Base-by-base conservation (phyloP, 805 yeast species). In the Saccharomycopsis fermentans region DNA sequence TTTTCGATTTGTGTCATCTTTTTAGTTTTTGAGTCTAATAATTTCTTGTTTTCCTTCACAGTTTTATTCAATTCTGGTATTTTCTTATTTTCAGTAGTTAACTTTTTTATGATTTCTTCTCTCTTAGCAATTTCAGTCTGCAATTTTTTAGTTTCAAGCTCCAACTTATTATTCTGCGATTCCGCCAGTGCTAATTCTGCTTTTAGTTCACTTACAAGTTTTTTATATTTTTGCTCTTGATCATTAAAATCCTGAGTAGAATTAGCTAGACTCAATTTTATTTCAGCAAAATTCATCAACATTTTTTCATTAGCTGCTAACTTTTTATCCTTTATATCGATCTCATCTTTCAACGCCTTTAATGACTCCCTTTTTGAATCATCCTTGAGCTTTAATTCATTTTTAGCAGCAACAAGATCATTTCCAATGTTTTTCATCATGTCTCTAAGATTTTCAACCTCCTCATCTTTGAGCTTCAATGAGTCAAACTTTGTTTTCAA, bases 341-440 rank as follows among this genome's bases (percentile, higher is more conserved):
- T 48, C 4, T 43, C 50, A 21, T 43, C 50, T 4, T 43, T 21
- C 6, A 43, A 21, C 53, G 62, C 66, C 17, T 58, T 58, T 9
- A 51, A 39, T 9, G 56, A 59, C 48, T 52, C 21, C 8, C 47
- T 54, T n/a, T 53, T 40, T 47, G 11, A 26, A 34, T 57, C 58
- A 57, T 39, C 65, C 40, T 35, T 58, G 58, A 19, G 35, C 64
- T 85, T 84, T 21, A 83, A 55, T 57, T 80, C 72, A 52, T 86
- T 89, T 63, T 79, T 81, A 0, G 90, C 81, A 4, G 80, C 78
- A 1, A 90, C 95, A 6, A 90, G 74, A 55, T 89, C 95, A 65
- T 87, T 81, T 1, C 97, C 97, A 29, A 90, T 77, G 58, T 80
- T 82, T 62, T 78, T 78, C 57, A 91, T 69, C 88, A 86, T 87